Evolutionary conservation across 2,329 filamentous ascomycete genomes (phyloP), one percentile per base, ranked within the genome.

Genomic region (Coniochaeta pulveracea): DNA sequence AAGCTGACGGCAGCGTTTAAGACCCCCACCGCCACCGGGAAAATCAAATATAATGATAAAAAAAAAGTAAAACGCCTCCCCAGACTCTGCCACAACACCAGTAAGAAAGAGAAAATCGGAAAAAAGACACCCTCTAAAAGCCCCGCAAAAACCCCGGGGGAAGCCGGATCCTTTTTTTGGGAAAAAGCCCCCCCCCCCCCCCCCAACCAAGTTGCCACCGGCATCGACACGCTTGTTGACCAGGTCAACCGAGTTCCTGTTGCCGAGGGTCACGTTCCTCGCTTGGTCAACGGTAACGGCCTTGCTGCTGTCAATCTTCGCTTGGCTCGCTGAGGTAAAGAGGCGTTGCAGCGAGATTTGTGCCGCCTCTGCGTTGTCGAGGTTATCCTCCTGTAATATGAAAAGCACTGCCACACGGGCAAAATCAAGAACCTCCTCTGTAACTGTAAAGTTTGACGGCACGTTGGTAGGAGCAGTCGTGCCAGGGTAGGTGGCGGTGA

Each of bases 341-440:
- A 78, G 71, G 2, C 47, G 53, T 47, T 78, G 69, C 10, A 80
- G 55, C 4, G 52, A 47, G 6, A 52, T 55, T 47, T 80, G 76
- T 1, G 73, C 72, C 5, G 52, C 51, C 29, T 68, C 61, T 0
- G 75, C 76, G 24, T 59, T 56, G 19, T 57, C 50, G 2, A 76
- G 44, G 5, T 51, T 58, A 36, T 69, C 54, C 42, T 74, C 55
- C 45, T 80, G 72, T 3, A 80, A 55, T 17, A 82, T 59, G 41
- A 64, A 80, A 11, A 82, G 58, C 3, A 81, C 68, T 0, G 65
- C 66, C 3, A 78, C 64, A 4, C 76, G 64, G 1, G 73, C 68
- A 55, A 82, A 82, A 45, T 81, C 76, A 1, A 78, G 55, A 1
- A 66, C 63, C 32, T 71, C 60, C 36, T 76, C 62, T 1, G 69